These are phyloP conservation scores for Blastobotrys capitulatus DNA, from an alignment of 1,139 yeast genomes.

Conservation along the genomic window DNA sequence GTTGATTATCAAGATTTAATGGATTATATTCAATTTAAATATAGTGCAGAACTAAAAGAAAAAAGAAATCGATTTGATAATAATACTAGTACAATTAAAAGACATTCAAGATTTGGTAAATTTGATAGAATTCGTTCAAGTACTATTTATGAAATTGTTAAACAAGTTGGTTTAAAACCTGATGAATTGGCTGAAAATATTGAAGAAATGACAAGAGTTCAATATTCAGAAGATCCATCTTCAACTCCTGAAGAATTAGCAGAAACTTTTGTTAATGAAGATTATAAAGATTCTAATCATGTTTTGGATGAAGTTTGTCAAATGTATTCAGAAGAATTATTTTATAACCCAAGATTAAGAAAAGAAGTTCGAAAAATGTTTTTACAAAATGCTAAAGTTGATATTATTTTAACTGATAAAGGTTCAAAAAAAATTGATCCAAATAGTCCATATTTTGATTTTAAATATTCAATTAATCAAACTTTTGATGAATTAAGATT, in stretches of 20 bases:
- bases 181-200: conserved; percentile 82
- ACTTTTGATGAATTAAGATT: conserved; percentile 66
- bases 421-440: conserved; percentile 79
- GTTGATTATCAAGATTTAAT: conserved; percentile 84
- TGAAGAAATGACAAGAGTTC: conserved; percentile 63
- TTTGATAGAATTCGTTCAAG: conserved; percentile 74
- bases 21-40: conserved; percentile 77
- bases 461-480: conserved; percentile 84
- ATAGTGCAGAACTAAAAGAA: conserved; percentile 64
- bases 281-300: conserved; percentile 51
- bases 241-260: conserved; percentile 62
- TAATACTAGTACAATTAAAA: conserved; percentile 34
- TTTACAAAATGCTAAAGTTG: conserved; percentile 61
- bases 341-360: conserved; percentile 77
- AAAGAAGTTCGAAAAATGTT: conserved; percentile 67
- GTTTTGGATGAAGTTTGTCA: conserved; percentile 73
- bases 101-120: conserved; percentile 65
- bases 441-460: conserved; percentile 77
- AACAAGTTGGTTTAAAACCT: conserved; percentile 71
- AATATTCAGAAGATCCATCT: conserved; percentile 62
- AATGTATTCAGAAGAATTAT: conserved; percentile 72
- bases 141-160: conserved; percentile 60
- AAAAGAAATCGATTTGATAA: conserved; percentile 25
- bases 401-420: conserved; percentile 77
- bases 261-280: conserved; percentile 32